phyloP scores from a whole-genome alignment of 345 rosid genomes.

The Eucalyptus regnans region DNA sequence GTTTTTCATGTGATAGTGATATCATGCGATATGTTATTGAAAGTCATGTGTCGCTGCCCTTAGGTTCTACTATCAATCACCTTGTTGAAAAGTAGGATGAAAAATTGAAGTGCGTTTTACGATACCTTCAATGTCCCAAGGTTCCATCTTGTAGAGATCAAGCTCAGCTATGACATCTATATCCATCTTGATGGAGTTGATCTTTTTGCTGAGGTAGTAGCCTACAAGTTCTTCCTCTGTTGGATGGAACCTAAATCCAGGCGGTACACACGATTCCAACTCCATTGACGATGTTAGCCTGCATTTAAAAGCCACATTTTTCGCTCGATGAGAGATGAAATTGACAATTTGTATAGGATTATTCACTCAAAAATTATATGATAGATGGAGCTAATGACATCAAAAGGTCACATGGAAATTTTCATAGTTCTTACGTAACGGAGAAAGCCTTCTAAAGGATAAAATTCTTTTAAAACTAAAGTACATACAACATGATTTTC shows the following conservation, averaged over 20 bases:
- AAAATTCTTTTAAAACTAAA: not conserved
- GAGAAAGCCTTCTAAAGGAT: not conserved
- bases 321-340: not conserved
- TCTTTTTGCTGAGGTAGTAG: constrained; percentile 80
- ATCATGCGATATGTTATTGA: not conserved
- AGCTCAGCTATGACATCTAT: constrained; percentile 76
- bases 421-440: not conserved
- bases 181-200: constrained; percentile 56
- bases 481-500: not conserved
- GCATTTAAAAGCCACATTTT: not conserved
- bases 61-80: not conserved
- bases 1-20: not conserved
- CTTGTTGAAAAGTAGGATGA: not conserved
- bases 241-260: constrained; percentile 93
- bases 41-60: not conserved
- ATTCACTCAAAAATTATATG: not conserved
- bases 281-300: not conserved
- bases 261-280: constrained; percentile 69
- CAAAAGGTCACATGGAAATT: not conserved
- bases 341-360: not conserved
- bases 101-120: not conserved
- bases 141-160: constrained; percentile 96
- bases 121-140: constrained; percentile 91
- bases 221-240: constrained; percentile 98
- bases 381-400: not conserved